These are phyloP conservation scores for Botrytis byssoidea DNA, from an alignment of 2,329 filamentous ascomycete genomes.

Conservation along the genomic window DNA sequence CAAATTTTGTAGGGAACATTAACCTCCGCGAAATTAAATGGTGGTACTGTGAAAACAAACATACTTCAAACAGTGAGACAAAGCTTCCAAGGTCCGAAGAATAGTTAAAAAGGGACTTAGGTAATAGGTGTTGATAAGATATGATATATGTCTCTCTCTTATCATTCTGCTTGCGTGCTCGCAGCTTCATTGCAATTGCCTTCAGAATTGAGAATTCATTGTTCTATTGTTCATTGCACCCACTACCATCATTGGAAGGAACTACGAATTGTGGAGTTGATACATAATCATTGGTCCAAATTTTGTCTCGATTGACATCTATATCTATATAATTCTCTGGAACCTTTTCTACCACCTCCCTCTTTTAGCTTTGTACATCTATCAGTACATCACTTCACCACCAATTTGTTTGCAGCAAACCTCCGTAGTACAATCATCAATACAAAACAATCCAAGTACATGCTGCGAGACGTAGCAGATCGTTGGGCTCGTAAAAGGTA, in stretches of 20 bases:
- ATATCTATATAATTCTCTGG: not conserved
- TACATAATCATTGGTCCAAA: not conserved
- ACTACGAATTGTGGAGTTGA: not conserved
- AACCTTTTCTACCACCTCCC: not conserved
- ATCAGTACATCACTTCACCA: not conserved
- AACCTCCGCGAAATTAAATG: not conserved
- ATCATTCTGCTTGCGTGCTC: slow-evolving; percentile 1
- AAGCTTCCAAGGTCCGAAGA: not conserved
- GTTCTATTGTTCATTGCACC: not conserved
- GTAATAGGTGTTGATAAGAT: slow-evolving; percentile 6
- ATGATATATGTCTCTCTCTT: not conserved
- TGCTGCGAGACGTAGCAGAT: slow-evolving; percentile 54
- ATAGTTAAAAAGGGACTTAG: not conserved
- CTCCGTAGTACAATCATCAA: slow-evolving; percentile 1
- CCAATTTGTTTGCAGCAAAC: not conserved
- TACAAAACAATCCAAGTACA: slow-evolving; percentile 40
- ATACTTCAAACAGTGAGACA: not conserved
- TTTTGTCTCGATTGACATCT: not conserved
- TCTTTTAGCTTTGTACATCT: not conserved
- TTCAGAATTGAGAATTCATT: not conserved
- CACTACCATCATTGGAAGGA: not conserved
- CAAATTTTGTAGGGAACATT: not conserved
- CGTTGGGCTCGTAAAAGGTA: slow-evolving; percentile 48
- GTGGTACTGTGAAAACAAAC: not conserved
- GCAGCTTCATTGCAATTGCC: not conserved